Base-by-base conservation (phyloP, 208 protist genomes). In the Vickermania ingenoplastis region DNA sequence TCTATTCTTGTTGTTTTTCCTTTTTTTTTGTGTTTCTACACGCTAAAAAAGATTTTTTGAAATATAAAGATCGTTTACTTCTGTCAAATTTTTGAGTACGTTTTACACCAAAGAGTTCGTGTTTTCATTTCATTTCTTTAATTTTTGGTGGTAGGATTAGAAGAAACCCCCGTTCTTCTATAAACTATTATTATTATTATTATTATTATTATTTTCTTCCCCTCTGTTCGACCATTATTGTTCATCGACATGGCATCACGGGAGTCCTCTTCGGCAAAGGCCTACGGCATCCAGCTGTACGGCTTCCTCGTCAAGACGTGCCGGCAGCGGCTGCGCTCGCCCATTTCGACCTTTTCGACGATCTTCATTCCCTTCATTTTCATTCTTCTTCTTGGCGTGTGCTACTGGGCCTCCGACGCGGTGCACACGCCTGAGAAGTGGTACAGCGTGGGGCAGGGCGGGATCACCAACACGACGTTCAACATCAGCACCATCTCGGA, bases 341-440 rank as follows among this genome's bases (percentile, higher is more conserved):
- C n/a, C n/a, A n/a, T n/a, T n/a, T n/a, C n/a, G n/a, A n/a, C n/a
- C n/a, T n/a, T n/a, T n/a, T 26, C 79, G 41, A 78, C 84, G 73
- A 23, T 93, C 21, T 57, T 93, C 4, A 60, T 89, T 14, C 86
- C 86, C 11, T 82, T 60, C 58, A 14, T 86, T 28, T 89, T 90
- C 59, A 79, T 67, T 1, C 45, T 86, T 0, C 41, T 90, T 21
- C 41, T 90, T 13, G 64, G 72, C 26, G 31, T 90, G 14, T 67
- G 67, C 29, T 93, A 81, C 65, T 84, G 83, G 79, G 48, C 63
- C 25, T 67, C 78, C 2, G 57, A 57, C 2, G 66, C 52, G 4
- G 72, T 57, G 14, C 50, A 31, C 1, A 56, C 71, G n/a, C 69
- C 67, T 0, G 59, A 62, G 2, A 57, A 48, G 53, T 36, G 66